Conservation (phyloP, 371 early-diverging fungal genomes). For the Rhizopus stolonifer region DNA sequence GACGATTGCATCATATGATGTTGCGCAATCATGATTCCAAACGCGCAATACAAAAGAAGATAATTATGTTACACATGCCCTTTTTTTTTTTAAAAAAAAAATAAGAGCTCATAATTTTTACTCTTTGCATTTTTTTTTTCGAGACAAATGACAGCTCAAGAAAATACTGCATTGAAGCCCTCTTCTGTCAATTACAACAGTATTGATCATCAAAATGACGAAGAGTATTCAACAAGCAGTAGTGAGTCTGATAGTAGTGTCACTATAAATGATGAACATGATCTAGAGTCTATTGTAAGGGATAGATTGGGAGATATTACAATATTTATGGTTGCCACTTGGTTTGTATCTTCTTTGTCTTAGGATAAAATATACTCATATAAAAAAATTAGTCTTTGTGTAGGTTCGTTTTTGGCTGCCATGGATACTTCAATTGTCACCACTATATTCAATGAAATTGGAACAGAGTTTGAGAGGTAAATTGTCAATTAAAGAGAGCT, state of each 20-base stretch:
- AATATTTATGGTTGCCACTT: constrained; percentile 6
- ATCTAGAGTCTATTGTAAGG: constrained; percentile 14
- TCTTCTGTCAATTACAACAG: not conserved
- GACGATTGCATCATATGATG: not conserved
- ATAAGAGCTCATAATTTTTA: no score
- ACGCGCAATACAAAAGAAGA: not conserved
- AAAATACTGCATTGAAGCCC: no score
- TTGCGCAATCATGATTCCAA: not conserved
- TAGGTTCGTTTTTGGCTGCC: constrained; percentile 64
- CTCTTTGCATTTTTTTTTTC: no score
- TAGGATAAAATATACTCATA: not conserved
- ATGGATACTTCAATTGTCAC: constrained; percentile 78
- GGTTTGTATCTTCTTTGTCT: constrained; percentile 3
- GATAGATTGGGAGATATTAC: constrained; percentile 14
- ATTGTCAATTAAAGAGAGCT: not conserved
- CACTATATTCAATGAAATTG: constrained; percentile 75
- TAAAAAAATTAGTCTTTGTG: no score
- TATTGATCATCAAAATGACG: no score
- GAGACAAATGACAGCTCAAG: no score
- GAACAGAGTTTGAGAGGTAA: constrained; percentile 65
- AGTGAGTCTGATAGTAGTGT: not conserved
- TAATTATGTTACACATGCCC: not conserved
- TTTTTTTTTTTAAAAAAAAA: no score
- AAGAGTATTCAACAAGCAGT: constrained; percentile 5
- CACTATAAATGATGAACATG: constrained; percentile 6